Evolutionary conservation across 1,139 yeast species (phyloP).

Genomic region (Kodamaea anthophila): DNA sequence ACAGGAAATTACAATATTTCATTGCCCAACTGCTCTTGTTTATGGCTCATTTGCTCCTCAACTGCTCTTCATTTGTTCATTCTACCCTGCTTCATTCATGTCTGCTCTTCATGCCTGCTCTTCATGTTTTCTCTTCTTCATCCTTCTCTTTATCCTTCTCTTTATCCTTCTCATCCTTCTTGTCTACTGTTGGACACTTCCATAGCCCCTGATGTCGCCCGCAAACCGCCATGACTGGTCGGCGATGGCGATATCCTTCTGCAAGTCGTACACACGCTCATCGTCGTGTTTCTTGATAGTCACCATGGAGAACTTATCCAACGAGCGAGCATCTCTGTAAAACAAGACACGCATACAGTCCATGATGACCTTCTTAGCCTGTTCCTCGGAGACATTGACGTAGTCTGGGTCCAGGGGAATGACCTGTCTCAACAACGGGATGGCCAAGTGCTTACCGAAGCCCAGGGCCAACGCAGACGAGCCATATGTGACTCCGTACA

Average conservation of each 20-base stretch:
- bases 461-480: constrained; percentile 94
- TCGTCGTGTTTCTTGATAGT: constrained; percentile 49
- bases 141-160: too few relatives aligned
- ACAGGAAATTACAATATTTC: too few relatives aligned
- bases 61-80: too few relatives aligned
- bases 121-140: too few relatives aligned
- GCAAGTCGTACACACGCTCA: constrained; percentile 14
- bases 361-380: constrained; percentile 68
- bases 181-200: constrained; percentile 42
- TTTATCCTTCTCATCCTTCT: neutral
- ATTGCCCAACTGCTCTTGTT: too few relatives aligned
- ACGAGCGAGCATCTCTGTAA: constrained; percentile 93
- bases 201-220: constrained; percentile 81
- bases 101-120: too few relatives aligned
- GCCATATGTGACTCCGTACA: constrained; percentile 85
- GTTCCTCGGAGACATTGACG: constrained; percentile 59
- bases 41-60: too few relatives aligned
- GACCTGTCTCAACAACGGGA: constrained; percentile 82
- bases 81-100: too few relatives aligned
- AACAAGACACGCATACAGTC: constrained; percentile 92
- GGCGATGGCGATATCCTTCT: constrained; percentile 59
- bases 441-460: constrained; percentile 90
- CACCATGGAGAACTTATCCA: constrained; percentile 79
- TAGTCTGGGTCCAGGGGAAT: constrained; percentile 77
- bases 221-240: constrained; percentile 94